Conservation (phyloP, 164 flowering plant species). For the Aristolochia contorta region DNA sequence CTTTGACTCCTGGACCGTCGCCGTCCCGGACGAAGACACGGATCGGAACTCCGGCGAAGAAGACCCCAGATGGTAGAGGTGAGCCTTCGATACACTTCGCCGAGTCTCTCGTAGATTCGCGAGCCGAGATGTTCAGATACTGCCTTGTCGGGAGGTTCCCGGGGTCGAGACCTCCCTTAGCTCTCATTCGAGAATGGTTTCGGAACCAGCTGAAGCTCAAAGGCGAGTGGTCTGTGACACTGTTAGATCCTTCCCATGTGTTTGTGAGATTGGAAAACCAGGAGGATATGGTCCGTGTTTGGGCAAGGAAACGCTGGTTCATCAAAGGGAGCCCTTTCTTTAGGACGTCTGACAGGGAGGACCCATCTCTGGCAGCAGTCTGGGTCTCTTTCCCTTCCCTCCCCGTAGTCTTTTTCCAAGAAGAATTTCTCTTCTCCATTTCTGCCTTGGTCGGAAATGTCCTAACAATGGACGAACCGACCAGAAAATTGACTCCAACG, state of each 20-base stretch:
- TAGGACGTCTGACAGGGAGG: neutral
- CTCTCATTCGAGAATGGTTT: neutral
- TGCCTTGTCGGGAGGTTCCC: conserved; percentile 1
- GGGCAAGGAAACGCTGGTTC: neutral
- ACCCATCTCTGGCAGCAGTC: conserved; percentile 1
- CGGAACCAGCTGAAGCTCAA: neutral
- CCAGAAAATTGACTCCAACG: neutral
- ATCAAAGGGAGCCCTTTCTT: neutral
- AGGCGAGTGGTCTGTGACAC: neutral
- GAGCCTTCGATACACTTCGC: neutral
- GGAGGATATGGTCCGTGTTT: neutral
- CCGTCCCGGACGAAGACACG: neutral
- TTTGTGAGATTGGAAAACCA: neutral
- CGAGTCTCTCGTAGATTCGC: neutral
- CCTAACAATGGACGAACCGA: neutral
- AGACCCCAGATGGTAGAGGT: too few species aligned
- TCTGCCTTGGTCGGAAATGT: neutral
- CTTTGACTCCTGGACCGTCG: neutral
- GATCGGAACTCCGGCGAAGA: neutral
- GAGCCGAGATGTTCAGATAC: neutral
- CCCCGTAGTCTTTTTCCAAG: neutral
- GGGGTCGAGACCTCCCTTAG: neutral
- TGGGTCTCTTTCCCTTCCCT: neutral
- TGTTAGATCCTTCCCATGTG: neutral
- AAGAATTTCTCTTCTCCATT: neutral